Percentiles rank a stretch among this genome's conserved stretches.
These are phyloP conservation scores for Lactuca saligna DNA, from an alignment of 129 eudicot species.

Conservation along the genomic window DNA sequence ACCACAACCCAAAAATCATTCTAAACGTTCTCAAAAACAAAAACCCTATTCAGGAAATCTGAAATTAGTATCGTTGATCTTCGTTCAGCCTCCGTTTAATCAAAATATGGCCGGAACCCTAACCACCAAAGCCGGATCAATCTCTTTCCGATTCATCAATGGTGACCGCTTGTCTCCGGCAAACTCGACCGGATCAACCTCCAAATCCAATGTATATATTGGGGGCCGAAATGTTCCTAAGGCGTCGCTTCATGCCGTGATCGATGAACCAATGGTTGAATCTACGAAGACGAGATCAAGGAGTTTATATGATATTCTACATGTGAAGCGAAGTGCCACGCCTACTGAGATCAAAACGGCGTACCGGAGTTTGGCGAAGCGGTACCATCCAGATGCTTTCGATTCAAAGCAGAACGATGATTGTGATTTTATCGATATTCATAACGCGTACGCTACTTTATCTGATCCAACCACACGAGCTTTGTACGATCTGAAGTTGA, in stretches of 20 bases:
- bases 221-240: neutral
- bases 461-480: slow-evolving; percentile 73
- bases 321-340: slow-evolving; percentile 58
- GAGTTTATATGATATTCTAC: slow-evolving; percentile 67
- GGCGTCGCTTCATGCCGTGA: slow-evolving; percentile 40
- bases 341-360: slow-evolving; percentile 64
- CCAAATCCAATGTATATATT: neutral
- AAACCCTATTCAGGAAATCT: slow-evolving; percentile 8
- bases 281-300: neutral
- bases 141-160: slow-evolving; percentile 16
- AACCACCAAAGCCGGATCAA: slow-evolving; percentile 18
- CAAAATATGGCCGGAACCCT: slow-evolving; percentile 37
- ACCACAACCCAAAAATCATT: neutral
- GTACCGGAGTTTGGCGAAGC: slow-evolving; percentile 71
- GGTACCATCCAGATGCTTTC: slow-evolving; percentile 75
- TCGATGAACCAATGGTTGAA: slow-evolving; percentile 29
- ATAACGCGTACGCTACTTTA: slow-evolving; percentile 63
- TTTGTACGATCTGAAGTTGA: slow-evolving; percentile 48
- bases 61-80: too few relatives aligned
- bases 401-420: slow-evolving; percentile 40
- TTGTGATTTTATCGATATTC: slow-evolving; percentile 59
- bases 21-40: neutral
- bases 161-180: neutral
- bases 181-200: neutral
- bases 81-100: neutral